Evolutionary conservation across 257 asterid species (phyloP), one percentile per base, ranked within the genome.

Genomic region (Solanum dulcamara): DNA sequence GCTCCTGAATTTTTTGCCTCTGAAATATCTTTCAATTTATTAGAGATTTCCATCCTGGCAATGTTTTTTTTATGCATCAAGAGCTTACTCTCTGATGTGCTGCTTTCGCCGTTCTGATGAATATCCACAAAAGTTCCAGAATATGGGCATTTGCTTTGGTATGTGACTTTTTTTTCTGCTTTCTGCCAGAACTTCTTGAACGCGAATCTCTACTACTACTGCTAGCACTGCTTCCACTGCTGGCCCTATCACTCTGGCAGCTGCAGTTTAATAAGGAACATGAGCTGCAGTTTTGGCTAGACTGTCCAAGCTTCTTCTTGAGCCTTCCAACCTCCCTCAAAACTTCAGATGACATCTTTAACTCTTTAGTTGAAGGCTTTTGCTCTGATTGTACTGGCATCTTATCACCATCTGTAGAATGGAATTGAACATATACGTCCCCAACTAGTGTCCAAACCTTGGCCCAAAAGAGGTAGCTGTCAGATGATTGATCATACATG

Each of bases 361-460:
- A 88, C 89, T 88, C 93, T 87, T 88, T 90, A 84, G 88, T 77
- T 60, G 87, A 64, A 48, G 91, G 90, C 84, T 93, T 91, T 86
- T 80, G 83, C 88, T 89, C 92, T 86, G 90, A 87, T 87, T 86
- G 88, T 85, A 85, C 50, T 62, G 92, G 83, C 72, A 89, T 66
- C 74, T 91, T 94, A 87, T 90, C 91, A 83, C 93, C 97, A 89
- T 91, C 92, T 89, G 74, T 90, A 87, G 82, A 85, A 86, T 93
- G 89, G 84, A 94, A 91, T 85, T 96, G 93, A 33, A 92, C 93
- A 68, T 92, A 92, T 67, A 94, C 93, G 74, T 96, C 98, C 81
- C 99, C 99, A 14, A 93, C 96, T 84, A 94, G 89, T 40, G 94
- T 90, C 99, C 99, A 96, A 66, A 98, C 94, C 89, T 92, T 96